phyloP scores from a whole-genome alignment of 345 rosid genomes.

The Raphanus sativus region DNA sequence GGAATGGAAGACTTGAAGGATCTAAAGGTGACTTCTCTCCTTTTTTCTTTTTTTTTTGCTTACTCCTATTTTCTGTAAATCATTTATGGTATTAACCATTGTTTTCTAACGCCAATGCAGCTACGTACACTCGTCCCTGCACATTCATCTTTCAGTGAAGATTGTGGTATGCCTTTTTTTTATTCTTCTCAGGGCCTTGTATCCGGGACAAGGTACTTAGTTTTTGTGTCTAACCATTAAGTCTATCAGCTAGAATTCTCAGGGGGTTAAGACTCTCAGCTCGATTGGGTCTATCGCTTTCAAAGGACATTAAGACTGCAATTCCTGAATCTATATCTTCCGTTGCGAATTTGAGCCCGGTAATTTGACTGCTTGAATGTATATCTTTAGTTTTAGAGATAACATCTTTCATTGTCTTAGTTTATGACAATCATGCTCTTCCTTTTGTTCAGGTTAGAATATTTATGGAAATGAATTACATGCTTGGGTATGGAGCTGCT shows the following conservation, averaged over 20 bases:
- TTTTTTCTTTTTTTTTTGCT: constrained; percentile 17
- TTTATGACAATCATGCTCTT: constrained; percentile 29
- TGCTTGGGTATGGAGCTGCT: constrained; percentile 95
- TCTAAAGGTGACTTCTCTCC: constrained; percentile 57
- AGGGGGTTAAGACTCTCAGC: constrained; percentile 91
- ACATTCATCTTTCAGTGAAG: constrained; percentile 72
- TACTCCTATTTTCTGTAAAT: constrained; percentile 18
- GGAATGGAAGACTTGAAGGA: constrained; percentile 74
- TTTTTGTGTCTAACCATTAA: constrained; percentile 13
- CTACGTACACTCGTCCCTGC: constrained; percentile 80
- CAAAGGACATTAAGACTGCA: constrained; percentile 67
- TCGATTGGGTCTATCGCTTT: constrained; percentile 68
- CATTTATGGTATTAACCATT: constrained; percentile 11
- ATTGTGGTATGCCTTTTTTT: constrained; percentile 64
- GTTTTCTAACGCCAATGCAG: constrained; percentile 44
- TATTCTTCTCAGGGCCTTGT: constrained; percentile 24
- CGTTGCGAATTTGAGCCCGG: constrained; percentile 60
- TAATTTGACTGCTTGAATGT: constrained; percentile 30
- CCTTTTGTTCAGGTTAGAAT: constrained; percentile 61
- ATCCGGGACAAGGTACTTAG: constrained; percentile 9
- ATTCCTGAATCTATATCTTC: constrained; percentile 59
- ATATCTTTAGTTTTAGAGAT: not conserved
- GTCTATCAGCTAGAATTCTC: constrained; percentile 72
- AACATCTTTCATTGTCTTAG: not conserved
- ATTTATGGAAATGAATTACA: constrained; percentile 86